phyloP scores from a whole-genome alignment of 83 land plant genomes.

The Picea mariana region DNA sequence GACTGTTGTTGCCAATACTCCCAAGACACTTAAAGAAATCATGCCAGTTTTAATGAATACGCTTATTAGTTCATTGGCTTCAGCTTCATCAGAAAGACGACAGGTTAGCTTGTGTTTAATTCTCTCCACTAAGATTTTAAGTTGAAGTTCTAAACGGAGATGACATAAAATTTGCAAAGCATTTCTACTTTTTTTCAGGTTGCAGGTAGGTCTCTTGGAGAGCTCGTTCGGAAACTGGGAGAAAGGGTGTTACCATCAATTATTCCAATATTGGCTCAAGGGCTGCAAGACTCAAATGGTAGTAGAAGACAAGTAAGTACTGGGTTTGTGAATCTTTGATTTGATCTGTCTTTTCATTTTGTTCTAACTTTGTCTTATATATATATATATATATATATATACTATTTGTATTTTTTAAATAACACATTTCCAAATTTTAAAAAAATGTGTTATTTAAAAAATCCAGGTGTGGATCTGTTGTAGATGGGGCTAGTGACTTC shows the following conservation, averaged over 20 bases:
- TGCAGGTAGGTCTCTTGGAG: constrained; percentile 96
- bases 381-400: too few relatives aligned
- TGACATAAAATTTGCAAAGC: neutral
- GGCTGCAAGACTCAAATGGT: constrained; percentile 69
- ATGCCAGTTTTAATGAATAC: constrained; percentile 99
- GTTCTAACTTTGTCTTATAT: too few relatives aligned
- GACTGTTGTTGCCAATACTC: constrained; percentile 99
- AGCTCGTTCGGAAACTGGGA: constrained; percentile 98
- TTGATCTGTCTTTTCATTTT: too few relatives aligned
- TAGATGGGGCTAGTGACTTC: too few relatives aligned
- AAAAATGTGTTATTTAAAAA: too few relatives aligned
- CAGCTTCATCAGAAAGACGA: constrained; percentile 92
- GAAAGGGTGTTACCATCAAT: constrained; percentile 96
- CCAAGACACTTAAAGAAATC: constrained; percentile 98
- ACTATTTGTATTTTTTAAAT: too few relatives aligned
- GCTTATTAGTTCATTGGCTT: constrained; percentile 92
- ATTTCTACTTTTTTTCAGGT: constrained; percentile 54
- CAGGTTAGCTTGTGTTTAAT: constrained; percentile 51
- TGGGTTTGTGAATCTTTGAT: too few relatives aligned
- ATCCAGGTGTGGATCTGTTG: too few relatives aligned
- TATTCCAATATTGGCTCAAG: constrained; percentile 88
- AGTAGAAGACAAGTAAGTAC: constrained; percentile 85
- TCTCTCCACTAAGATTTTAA: neutral
- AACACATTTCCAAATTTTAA: too few relatives aligned
- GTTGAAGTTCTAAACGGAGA: neutral